Percentiles rank a stretch among this genome's conserved stretches.
These are phyloP conservation scores for Paecilomyces variotii DNA, from an alignment of 2,329 filamentous ascomycete genomes.

Conservation along the genomic window DNA sequence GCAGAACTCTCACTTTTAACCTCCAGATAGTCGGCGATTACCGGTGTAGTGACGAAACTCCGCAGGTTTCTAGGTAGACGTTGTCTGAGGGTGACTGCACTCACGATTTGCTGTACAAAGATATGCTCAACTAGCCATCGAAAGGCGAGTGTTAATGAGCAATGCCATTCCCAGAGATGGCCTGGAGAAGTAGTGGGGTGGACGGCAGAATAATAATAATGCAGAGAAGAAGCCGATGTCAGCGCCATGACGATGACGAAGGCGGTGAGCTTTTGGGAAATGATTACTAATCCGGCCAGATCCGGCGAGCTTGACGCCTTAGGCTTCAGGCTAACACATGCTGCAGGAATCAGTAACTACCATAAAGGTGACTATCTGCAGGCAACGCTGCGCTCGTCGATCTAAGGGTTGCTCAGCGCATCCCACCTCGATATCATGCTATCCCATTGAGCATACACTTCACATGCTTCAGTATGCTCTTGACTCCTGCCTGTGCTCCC, in stretches of 20 bases:
- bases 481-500: constrained; percentile 20
- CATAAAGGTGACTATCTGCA: neutral
- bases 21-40: neutral
- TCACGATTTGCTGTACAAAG: too few species aligned
- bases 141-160: too few species aligned
- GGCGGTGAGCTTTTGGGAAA: neutral
- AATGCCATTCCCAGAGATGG: neutral
- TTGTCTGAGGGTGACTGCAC: too few species aligned
- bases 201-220: neutral
- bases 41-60: too few species aligned
- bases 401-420: neutral
- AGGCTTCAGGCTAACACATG: neutral
- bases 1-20: neutral
- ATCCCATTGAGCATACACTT: constrained; percentile 6
- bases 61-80: too few species aligned
- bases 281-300: neutral
- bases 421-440: constrained; percentile 11
- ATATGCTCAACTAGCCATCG: too few species aligned
- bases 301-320: neutral
- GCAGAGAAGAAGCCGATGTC: neutral
- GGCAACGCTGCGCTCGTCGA: neutral
- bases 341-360: neutral
- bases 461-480: constrained; percentile 15
- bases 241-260: neutral
- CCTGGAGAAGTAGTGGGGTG: neutral